Base-by-base conservation (phyloP, 164 flowering plant genomes). In the Chloranthus sessilifolius region DNA sequence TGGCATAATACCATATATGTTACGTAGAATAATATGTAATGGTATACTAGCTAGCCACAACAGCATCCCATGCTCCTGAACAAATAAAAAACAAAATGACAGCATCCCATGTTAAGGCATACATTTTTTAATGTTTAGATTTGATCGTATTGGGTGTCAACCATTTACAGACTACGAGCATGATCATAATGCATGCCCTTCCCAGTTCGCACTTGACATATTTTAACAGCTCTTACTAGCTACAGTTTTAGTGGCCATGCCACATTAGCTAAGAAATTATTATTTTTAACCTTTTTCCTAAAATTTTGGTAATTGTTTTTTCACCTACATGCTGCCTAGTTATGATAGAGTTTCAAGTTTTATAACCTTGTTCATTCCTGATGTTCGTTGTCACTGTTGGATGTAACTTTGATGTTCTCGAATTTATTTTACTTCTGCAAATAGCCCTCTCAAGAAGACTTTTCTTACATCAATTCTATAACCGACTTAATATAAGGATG, bases 401-500 rank as follows among this genome's bases (percentile, higher is more conserved):
- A 22, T 42, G 4, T n/a, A n/a, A n/a, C n/a, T n/a, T n/a, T n/a
- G n/a, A n/a, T n/a, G n/a, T n/a, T n/a, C n/a, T n/a, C n/a, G n/a
- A n/a, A n/a, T n/a, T n/a, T n/a, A n/a, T n/a, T n/a, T n/a, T n/a
- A n/a, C n/a, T n/a, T n/a, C n/a, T n/a, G n/a, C n/a, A n/a, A n/a
- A n/a, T n/a, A n/a, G n/a, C n/a, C n/a, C n/a, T 44, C 21, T 44
- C 9, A n/a, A 26, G 5, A 24, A 44, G n/a, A 3, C 26, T 14
- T 44, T n/a, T 17, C 11, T 15, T 20, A 42, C 22, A 5, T 3
- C 22, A 22, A 7, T 20, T 16, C 1, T 35, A 17, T 15, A 0
- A 34, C 14, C 22, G 22, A 54, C 9, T 8, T 40, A 56, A 23
- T 62, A 27, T 30, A 47, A 94, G 99, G 97, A 94, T 70, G 99